Evolutionary conservation across 495 filamentous ascomycete genomes (phyloP), one percentile per base, ranked within the genome.

Genomic region (Antarctomyces pellizariae): DNA sequence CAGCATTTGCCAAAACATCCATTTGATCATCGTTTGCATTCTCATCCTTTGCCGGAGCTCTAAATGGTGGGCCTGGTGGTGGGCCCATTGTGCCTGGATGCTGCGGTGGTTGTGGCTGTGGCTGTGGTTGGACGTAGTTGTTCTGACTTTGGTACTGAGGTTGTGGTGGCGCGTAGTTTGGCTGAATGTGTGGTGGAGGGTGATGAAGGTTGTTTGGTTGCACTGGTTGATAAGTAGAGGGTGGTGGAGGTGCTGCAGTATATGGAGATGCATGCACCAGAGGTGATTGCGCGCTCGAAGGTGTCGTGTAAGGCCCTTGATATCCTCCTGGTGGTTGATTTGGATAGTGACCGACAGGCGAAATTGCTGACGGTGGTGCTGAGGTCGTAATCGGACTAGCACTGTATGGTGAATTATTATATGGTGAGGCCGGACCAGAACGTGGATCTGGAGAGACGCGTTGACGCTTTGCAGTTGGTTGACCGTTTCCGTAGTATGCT

Each of bases 1-100:
- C 80, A 13, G 78, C 74, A 17, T 65, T 71, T 16, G 64, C 62
- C 31, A 91, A 43, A 24, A 80, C 69, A 54, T 92, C 82, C 25
- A 62, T 70, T 26, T 79, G 53, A 19, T 63, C 59, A 24, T 57
- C 52, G 7, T 7, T 11, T 22, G 19, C 7, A n/a, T n/a, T n/a
- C 30, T 77, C 66, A 22, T 69, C 62, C 20, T 72, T 64, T 45
- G 78, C 79, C 0, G 57, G 57, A 0, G 68, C 63, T 31, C 66
- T 67, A 16, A 75, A 71, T 5, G 55, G 54, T 10, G 77, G 73
- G 27, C 68, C 73, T 18, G 67, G 68, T 1, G 82, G 82, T 10
- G 82, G 82, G 0, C 75, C 75, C 82, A 90, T 90, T 10, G 60
- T 54, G 24, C 64, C 64, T 6, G 51, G 39, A 18, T 53, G 52